Base-by-base conservation (phyloP, 164 flowering plant genomes). In the Berberis thunbergii region DNA sequence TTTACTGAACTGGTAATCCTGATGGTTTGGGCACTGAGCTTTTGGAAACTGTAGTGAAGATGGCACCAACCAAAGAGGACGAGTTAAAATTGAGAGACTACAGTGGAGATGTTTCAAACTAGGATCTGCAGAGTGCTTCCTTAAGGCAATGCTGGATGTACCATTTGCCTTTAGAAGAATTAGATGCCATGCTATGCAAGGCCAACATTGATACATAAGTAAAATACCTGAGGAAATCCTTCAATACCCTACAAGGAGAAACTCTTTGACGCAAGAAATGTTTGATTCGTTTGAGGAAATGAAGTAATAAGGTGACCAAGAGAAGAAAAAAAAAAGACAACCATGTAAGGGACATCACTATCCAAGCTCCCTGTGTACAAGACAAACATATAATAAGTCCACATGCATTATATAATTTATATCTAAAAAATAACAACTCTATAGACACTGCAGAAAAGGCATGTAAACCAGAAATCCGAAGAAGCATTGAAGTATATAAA, bases 61-160 rank as follows among this genome's bases (percentile, higher is more conserved):
- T 94, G 99, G 96, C 96, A 63, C 99, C 99, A 64, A 95, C 97
- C 48, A 89, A 88, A 73, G 97, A 95, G 74, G 99, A 95, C 82
- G 99, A 91, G 75, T 76, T 87, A 66, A 91, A 86, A 75, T 90
- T 95, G 54, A 77, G 79, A 75, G 86, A 84, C 62, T 91, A 89
- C 76, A 75, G 44, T 61, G 97, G 91, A 9, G 97, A 91, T 61
- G 61, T 56, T 50, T 81, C 97, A 43, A 84, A 76, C 77, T 95
- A 66, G 97, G 97, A n/a, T 70, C 99, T 70, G 97, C 97, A 41
- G 99, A 94, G 75, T 66, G 90, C 56, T 94, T 94, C 73, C 91
- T 94, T 43, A 89, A 85, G 79, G 75, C 89, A 4, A 72, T 94
- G 41, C 84, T 94, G 63, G 94, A 87, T 74, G 74, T 91, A 63